Base-by-base conservation (phyloP, 768 basidiomycete genomes). In the Grammothele lineata region DNA sequence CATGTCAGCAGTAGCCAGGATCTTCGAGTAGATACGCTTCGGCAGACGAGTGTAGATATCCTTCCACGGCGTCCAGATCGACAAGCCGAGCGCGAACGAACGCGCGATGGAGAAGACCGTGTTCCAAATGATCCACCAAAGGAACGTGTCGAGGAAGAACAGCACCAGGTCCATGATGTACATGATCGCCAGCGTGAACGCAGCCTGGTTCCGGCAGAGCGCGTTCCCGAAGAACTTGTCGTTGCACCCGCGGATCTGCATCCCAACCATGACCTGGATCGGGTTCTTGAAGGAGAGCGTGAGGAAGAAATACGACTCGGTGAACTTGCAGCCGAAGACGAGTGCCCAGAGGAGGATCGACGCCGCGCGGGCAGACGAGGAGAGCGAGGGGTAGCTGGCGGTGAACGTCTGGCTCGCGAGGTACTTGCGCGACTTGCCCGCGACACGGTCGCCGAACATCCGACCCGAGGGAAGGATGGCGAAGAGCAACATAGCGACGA, bases 71-170 rank as follows among this genome's bases (percentile, higher is more conserved):
- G 96, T 98, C 96, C 96, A 98, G 52, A 99, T 95, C 24, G 90
- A 93, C 40, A 99, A 75, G 6, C 95, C 96, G 41, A 98, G 77
- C 19, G 80, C 73, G 68, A 99, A 99, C 15, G 85, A 88, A 45
- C 94, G 78, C 19, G 74, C 86, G 58, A 94, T 90, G 61, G 85
- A 87, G 70, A 89, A 88, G 46, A 93, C 88, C 9, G 92, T 94
- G 67, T 97, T 97, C 95, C 95, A 97, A 63, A 97, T 97, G 70
- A 98, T 94, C 63, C 94, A 99, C 96, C 96, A 99, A 24, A 99
- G 70, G 86, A 97, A 99, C 6, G 96, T 99, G 71, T 99, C 96
- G 67, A 99, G 75, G 80, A 98, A 99, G 80, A 91, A 99, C 37
- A 99, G 79, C 42, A 87, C 82, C 38, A 99, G 71, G 62, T 98